Base-by-base conservation (phyloP, 257 asterid genomes). In the Solanum okadae region DNA sequence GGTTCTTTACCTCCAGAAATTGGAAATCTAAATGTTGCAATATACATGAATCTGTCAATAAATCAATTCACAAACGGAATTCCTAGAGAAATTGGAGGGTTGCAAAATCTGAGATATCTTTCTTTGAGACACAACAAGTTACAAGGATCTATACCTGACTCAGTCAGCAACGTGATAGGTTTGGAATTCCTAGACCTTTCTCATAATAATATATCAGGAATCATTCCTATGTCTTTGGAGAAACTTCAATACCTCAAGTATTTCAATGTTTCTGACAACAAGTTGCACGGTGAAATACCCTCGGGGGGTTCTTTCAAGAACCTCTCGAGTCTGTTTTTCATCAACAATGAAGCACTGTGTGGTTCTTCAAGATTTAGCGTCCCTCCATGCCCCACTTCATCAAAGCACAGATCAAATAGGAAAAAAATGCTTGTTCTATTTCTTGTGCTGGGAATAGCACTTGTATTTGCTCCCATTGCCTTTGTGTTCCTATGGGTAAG, bases 11-110 rank as follows among this genome's bases (percentile, higher is more conserved):
- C 65, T 6, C 10, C 4, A 0, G 10, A 56, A 56, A 56, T 56
- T 18, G 65, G 10, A 56, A 3, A 56, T 18, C 65, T 56, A 56
- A 16, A 6, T 0, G 63, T 4, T n/a, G 31, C 31, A 29, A 6
- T 0, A 18, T 0, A 0, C 0, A 52, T 56, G 2, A 4, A 56
- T 18, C 10, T 56, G 65, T 56, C 10, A 0, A 56, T 56, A 10
- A 56, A 18, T 56, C 65, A 18, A 56, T 56, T 56, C 65, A 0
- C 65, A 18, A 56, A 56, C 3, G n/a, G n/a, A 1, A 56, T 56
- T 56, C 65, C 65, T 18, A 56, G 4, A 18, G n/a, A 56, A 56
- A 18, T 18, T 56, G 65, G 65, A 18, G 65, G n/a, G 2, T 6
- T 56, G 10, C 65, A 6, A 16, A 56, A 18, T 18, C 1, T 18